Evolutionary conservation across 2,329 filamentous ascomycete genomes (phyloP).

Genomic region (Pseudogymnoascus sp.): DNA sequence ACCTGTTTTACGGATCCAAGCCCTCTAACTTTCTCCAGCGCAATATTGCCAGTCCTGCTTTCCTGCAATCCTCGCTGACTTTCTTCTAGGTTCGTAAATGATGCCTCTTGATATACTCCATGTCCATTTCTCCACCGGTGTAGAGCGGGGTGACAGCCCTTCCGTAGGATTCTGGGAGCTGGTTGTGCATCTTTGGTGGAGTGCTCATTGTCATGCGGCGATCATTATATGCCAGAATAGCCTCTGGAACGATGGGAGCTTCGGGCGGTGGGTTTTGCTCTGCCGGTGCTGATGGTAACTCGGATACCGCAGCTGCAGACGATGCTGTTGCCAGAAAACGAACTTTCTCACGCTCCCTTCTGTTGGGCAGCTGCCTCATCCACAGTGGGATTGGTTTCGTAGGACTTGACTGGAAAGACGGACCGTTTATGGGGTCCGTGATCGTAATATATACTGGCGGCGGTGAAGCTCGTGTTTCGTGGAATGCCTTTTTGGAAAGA

Average conservation of each 20-base stretch:
- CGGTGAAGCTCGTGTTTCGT: background rate
- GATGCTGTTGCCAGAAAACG: background rate
- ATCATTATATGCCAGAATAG: background rate
- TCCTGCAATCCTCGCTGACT: background rate
- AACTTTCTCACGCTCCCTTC: background rate
- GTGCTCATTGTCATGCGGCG: background rate
- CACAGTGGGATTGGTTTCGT: conserved; percentile 43
- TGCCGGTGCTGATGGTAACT: background rate
- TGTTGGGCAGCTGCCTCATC: conserved; percentile 24
- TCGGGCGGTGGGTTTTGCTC: background rate
- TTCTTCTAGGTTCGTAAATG: background rate
- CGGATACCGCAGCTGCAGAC: background rate
- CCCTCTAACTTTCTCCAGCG: background rate
- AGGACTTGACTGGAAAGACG: conserved; percentile 39
- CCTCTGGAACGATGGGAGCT: background rate
- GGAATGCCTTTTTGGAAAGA: background rate
- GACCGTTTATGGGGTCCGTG: conserved; percentile 39
- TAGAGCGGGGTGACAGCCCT: too few relatives aligned
- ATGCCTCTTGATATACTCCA: background rate
- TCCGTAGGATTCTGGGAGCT: background rate
- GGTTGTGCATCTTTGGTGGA: background rate
- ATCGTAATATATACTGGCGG: conserved; percentile 42
- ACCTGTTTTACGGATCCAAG: background rate
- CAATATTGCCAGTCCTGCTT: background rate
- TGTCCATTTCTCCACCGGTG: background rate